Evolutionary conservation across 164 flowering plant species (phyloP), one percentile per base, ranked within the genome.

Genomic region (Warburgia ugandensis): DNA sequence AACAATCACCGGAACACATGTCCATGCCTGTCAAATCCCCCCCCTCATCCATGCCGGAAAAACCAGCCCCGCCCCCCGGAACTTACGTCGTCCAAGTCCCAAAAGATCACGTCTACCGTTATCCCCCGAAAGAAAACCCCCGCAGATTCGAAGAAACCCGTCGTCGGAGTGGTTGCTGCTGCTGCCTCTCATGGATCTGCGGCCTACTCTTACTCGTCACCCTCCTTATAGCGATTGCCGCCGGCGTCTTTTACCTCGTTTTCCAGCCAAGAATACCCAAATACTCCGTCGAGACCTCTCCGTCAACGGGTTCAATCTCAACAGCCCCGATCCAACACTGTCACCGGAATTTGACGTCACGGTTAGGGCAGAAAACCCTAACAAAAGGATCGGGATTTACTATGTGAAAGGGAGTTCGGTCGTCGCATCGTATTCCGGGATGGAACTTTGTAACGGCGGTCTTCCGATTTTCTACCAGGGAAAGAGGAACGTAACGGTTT

Each of bases 21-120:
- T n/a, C n/a, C n/a, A 17, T 26, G 25, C 13, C 47, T 22, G 45
- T 3, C 0, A 37, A 52, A 25, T 47, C 46, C 35, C 21, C n/a
- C 12, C 35, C 48, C 50, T 20, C 50, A 4, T 30, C 32, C 38
- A 27, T 13, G 3, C 50, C 41, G 54, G n/a, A 69, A 61, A 22
- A 71, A 63, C 0, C 23, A 50, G 48, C 48, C n/a, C 59, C 62
- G n/a, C n/a, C 73, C 10, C 72, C 83, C 1, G 82, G 82, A 0
- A 83, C 96, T 1, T 85, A 81, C 68, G 83, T 92, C 23, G 70
- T 92, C 54, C 94, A 80, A 48, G 48, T 92, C 48, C 98, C 98
- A 17, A 88, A 84, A 42, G 98, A 92, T 38, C 90, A 81, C 40
- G 64, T 92, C 59, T 84, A 74, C 83, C 83, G 83, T 10, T 54